Base-by-base conservation (phyloP, 106 monocot species). In the Platanthera guangdongensis region DNA sequence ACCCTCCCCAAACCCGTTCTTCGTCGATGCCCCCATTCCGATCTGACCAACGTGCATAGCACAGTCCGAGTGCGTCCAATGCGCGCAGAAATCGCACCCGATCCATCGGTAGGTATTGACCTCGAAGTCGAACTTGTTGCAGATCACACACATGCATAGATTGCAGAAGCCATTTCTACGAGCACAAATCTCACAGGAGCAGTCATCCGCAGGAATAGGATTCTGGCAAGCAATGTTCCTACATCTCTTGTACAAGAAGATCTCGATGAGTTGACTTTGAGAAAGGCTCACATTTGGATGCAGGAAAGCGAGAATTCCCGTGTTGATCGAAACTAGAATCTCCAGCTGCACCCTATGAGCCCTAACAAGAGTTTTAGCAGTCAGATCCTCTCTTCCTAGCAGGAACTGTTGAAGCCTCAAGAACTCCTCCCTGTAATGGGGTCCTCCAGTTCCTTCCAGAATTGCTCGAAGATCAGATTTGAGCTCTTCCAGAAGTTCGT, bases 81-180 rank as follows among this genome's bases (percentile, higher is more conserved):
- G 97, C 7, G 90, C 85, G 78, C 97, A 99, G 71, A 90, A 71
- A 76, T 99, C 97, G 76, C 97, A 99, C 8, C 97, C 97, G 57
- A 99, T 94, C 97, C 97, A 99, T 2, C 97, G 89, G 83, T 94
- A 99, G 9, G 94, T 99, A 59, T 99, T 99, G 52, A 90, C 94
- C 85, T 99, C 97, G 74, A 94, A 99, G 77, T 99, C 97, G 78
- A 99, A 99, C 45, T 92, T 99, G 54, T 87, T 90, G 82, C 97
- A 99, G 10, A 92, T 82, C 39, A 94, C 90, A 81, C 97, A 99
- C 97, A 99, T 99, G 79, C 97, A 99, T 8, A 92, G 85, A 63
- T 92, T 92, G 84, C 97, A 99, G 72, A 99, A 99, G 8, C 94
- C 97, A 48, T 86, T 92, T 78, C 90, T 87, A n/a, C 51, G 86